phyloP scores from a whole-genome alignment of 306 rosid species.

The Biancaea sappan region DNA sequence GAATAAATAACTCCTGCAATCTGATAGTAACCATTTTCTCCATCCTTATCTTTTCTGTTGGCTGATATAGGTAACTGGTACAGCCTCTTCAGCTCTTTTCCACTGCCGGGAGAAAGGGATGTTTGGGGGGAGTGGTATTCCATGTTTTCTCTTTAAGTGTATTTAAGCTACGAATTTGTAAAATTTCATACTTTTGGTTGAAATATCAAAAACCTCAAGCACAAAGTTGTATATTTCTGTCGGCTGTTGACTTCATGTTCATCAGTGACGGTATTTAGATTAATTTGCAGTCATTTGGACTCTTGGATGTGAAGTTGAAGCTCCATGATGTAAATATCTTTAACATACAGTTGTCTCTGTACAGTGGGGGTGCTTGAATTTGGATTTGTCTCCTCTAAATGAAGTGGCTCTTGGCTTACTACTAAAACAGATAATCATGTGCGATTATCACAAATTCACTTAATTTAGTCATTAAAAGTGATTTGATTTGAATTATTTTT shows the following conservation, averaged over 20 bases:
- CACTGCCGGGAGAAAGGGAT: slow-evolving; percentile 18
- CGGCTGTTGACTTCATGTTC: neutral
- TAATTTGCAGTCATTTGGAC: neutral
- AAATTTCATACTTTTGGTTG: slow-evolving; percentile 3
- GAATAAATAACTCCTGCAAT: slow-evolving; percentile 1
- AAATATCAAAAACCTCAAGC: slow-evolving; percentile 16
- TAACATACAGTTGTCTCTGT: neutral
- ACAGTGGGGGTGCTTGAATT: neutral
- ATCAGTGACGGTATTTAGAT: neutral
- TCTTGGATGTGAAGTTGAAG: neutral
- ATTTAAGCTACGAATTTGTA: neutral
- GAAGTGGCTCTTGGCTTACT: neutral
- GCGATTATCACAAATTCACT: neutral
- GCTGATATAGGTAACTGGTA: slow-evolving; percentile 9
- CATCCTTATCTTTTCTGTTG: slow-evolving; percentile 1
- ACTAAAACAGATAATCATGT: neutral
- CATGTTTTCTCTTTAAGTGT: neutral
- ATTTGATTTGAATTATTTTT: neutral
- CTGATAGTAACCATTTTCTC: slow-evolving; percentile 12
- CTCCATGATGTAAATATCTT: neutral
- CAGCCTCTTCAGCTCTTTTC: slow-evolving; percentile 13
- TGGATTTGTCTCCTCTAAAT: neutral
- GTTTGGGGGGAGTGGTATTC: slow-evolving; percentile 21
- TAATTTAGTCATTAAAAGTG: neutral
- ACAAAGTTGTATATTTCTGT: neutral